Base-by-base conservation (phyloP, 2,329 filamentous ascomycete species). In the Talaromyces sp. region DNA sequence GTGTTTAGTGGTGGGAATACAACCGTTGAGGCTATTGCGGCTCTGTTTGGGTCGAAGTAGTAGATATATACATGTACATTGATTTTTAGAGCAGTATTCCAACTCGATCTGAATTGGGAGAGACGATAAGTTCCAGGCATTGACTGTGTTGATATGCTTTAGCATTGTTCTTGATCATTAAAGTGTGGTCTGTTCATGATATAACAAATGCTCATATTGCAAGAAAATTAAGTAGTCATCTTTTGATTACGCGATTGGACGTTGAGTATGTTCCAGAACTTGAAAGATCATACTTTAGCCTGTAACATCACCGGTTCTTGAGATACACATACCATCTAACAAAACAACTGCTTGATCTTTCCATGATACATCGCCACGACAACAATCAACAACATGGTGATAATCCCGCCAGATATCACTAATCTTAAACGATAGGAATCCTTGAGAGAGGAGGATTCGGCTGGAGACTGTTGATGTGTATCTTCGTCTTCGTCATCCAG, bases 1-100 rank as follows among this genome's bases (percentile, higher is more conserved):
- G 81, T 89, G 3, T 82, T 89, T 60, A 86, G 83, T 69, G 87
- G 87, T n/a, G 87, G 87, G 0, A 89, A 89, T 73, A 89, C 86
- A 2, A 88, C 86, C 0, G 79, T 89, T 11, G 86, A 89, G 71
- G 86, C 84, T 1, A 83, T 89, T 69, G 78, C 75, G 27, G 83
- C 84, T 74, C 74, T 89, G 47, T 88, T 86, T 72, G 50, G 47
- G 37, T 62, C 58, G 5, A 62, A 24, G 0, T 65, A 49, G 49
- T 52, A 19, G 24, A 52, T 52, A 4, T 24, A 14, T 41, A 49
- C 16, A 47, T 10, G 3, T 50, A 50, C 5, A 31, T 49, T 9
- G 13, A 31, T 50, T 11, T 1, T 31, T 6, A 31, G 27, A 31
- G n/a, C 16, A 33, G 11, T 16, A 27, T 8, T n/a, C 1, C 27